Evolutionary conservation across 768 basidiomycete genomes (phyloP).

Genomic region (Mycena amicta): DNA sequence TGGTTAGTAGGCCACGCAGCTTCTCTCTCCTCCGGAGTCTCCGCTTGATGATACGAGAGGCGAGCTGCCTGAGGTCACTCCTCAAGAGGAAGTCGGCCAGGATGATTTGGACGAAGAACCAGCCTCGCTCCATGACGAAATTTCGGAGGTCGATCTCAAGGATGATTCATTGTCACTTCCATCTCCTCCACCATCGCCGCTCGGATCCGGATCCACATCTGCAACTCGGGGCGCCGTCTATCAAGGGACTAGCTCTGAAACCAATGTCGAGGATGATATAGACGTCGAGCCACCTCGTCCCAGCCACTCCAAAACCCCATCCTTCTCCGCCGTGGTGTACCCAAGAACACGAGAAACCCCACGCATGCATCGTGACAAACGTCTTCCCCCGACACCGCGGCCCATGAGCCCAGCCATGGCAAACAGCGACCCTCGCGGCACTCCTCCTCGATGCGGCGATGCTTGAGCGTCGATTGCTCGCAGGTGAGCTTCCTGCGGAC

Average conservation of each 20-base stretch:
- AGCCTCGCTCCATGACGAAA: not conserved
- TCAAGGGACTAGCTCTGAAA: too few species aligned
- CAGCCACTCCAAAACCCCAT: not conserved
- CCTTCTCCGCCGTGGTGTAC: slow-evolving; percentile 17
- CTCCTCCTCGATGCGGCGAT: slow-evolving; percentile 15
- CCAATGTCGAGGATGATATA: too few species aligned
- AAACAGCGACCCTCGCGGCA: not conserved
- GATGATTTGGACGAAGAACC: not conserved
- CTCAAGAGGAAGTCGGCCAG: not conserved
- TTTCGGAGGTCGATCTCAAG: not conserved
- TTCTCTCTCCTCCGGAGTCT: too few species aligned
- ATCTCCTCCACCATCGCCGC: too few species aligned
- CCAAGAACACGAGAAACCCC: slow-evolving; percentile 6
- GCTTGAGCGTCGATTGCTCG: slow-evolving; percentile 12
- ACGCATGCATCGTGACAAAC: not conserved
- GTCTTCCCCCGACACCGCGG: slow-evolving; percentile 10
- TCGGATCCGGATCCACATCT: too few species aligned
- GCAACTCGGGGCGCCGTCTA: too few species aligned
- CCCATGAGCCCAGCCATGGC: not conserved
- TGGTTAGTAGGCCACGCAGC: too few species aligned
- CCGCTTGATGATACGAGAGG: too few species aligned
- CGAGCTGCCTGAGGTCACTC: too few species aligned
- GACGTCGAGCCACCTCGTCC: not conserved
- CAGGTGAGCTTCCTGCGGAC: slow-evolving; percentile 15
- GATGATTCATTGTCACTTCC: not conserved